Conservation (phyloP, 192 early-diverging fungal genomes). For the Backusella westeae region DNA sequence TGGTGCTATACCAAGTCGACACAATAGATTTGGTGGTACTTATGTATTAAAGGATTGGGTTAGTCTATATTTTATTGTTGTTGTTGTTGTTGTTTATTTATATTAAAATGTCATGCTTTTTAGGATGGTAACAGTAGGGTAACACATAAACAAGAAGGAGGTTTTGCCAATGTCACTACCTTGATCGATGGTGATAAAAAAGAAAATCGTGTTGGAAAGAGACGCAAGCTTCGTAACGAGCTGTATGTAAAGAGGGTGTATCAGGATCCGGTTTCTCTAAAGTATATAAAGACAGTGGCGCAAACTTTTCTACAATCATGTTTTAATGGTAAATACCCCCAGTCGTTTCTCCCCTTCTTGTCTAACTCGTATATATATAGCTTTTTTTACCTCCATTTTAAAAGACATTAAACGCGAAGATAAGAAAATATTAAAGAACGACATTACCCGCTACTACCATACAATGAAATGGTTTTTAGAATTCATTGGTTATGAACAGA, state of each 20-base stretch:
- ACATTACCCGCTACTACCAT: constrained; percentile 39
- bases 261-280: background rate
- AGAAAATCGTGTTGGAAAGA: constrained; percentile 24
- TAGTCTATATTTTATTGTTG: background rate
- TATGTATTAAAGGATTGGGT: constrained; percentile 50
- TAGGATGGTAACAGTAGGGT: constrained; percentile 41
- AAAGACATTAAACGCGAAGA: constrained; percentile 41
- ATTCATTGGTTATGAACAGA: constrained; percentile 25
- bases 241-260: background rate
- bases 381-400: constrained; percentile 36
- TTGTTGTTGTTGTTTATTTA: background rate
- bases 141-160: constrained; percentile 40
- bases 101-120: background rate
- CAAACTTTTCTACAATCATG: constrained; percentile 39
- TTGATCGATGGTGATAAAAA: constrained; percentile 39
- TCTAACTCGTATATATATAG: constrained; percentile 9
- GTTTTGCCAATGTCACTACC: constrained; percentile 30
- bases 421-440: constrained; percentile 38
- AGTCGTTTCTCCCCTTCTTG: background rate
- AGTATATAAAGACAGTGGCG: constrained; percentile 25
- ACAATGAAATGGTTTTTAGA: constrained; percentile 41
- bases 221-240: constrained; percentile 25
- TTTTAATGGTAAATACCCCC: constrained; percentile 41
- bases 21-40: constrained; percentile 70
- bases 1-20: constrained; percentile 39